These are phyloP conservation scores for Hamamelis virginiana DNA, from an alignment of 164 flowering plant genomes.

Conservation along the genomic window DNA sequence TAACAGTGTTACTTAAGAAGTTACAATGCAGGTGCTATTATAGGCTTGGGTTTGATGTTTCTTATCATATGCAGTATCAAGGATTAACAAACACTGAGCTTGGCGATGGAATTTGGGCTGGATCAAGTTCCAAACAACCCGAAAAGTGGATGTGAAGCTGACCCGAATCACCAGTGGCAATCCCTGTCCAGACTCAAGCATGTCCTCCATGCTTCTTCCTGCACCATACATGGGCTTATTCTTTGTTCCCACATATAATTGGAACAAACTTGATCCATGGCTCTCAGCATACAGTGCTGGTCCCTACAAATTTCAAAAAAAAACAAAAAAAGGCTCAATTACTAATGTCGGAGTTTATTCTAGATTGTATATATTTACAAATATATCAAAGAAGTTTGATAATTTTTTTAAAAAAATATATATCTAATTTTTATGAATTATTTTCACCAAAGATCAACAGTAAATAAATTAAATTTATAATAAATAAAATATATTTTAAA, in stretches of 20 bases:
- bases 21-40: conserved; percentile 44
- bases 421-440: too few relatives aligned
- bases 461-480: too few relatives aligned
- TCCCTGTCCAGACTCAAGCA: conserved; percentile 64
- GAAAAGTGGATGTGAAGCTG: conserved; percentile 40
- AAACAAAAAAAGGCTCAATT: too few relatives aligned
- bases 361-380: too few relatives aligned
- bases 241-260: conserved; percentile 49
- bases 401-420: too few relatives aligned
- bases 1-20: conserved; percentile 1
- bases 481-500: too few relatives aligned
- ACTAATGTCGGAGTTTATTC: too few relatives aligned
- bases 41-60: conserved; percentile 41
- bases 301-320: too few relatives aligned
- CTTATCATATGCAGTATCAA: conserved; percentile 31
- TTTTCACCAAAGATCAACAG: too few relatives aligned
- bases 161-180: conserved; percentile 46
- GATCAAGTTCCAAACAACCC: conserved; percentile 49
- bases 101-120: conserved; percentile 49
- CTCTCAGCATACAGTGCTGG: conserved; percentile 38
- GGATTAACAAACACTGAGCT: conserved; percentile 44
- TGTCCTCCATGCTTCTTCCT: conserved; percentile 72
- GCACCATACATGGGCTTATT: conserved; percentile 83
- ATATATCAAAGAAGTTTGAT: too few relatives aligned
- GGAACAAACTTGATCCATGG: conserved; percentile 24